Conservation (phyloP, 2,329 filamentous ascomycete genomes). For the Amauroascus niger region DNA sequence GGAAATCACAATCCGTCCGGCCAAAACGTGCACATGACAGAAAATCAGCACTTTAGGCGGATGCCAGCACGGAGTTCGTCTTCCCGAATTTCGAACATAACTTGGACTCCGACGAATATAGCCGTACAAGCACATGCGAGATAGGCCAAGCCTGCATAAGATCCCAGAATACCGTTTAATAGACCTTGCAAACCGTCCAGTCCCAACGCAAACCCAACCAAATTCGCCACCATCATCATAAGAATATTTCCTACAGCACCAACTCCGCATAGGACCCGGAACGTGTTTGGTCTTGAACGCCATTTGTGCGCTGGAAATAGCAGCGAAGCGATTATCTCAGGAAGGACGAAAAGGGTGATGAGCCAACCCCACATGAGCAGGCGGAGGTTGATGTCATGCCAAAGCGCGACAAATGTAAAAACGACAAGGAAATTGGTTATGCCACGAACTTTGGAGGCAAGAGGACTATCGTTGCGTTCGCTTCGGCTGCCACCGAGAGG, state of each 20-base stretch:
- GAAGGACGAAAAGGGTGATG: constrained; percentile 84
- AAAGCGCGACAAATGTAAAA: constrained; percentile 94
- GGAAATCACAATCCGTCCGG: not conserved
- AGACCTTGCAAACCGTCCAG: constrained; percentile 76
- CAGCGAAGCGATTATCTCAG: constrained; percentile 63
- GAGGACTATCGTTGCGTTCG: constrained; percentile 25
- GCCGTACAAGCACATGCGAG: constrained; percentile 59
- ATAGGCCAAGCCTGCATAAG: constrained; percentile 67
- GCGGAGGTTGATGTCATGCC: constrained; percentile 91
- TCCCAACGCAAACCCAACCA: constrained; percentile 90
- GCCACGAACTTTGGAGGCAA: constrained; percentile 46
- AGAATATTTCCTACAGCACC: constrained; percentile 76
- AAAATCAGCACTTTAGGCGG: constrained; percentile 69
- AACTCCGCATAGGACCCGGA: constrained; percentile 68
- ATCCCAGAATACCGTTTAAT: constrained; percentile 62
- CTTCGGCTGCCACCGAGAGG: constrained; percentile 63
- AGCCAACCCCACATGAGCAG: constrained; percentile 96
- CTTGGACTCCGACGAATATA: constrained; percentile 74
- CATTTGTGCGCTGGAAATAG: constrained; percentile 67
- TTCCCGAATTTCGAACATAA: constrained; percentile 95
- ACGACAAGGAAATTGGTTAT: constrained; percentile 70
- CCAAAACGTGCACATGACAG: not conserved
- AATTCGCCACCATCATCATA: constrained; percentile 92
- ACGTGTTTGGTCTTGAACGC: constrained; percentile 58
- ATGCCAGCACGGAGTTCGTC: constrained; percentile 73